These are phyloP conservation scores for Thraustochytrium striatum DNA, from an alignment of 352 stramenopile genomes.

Conservation along the genomic window DNA sequence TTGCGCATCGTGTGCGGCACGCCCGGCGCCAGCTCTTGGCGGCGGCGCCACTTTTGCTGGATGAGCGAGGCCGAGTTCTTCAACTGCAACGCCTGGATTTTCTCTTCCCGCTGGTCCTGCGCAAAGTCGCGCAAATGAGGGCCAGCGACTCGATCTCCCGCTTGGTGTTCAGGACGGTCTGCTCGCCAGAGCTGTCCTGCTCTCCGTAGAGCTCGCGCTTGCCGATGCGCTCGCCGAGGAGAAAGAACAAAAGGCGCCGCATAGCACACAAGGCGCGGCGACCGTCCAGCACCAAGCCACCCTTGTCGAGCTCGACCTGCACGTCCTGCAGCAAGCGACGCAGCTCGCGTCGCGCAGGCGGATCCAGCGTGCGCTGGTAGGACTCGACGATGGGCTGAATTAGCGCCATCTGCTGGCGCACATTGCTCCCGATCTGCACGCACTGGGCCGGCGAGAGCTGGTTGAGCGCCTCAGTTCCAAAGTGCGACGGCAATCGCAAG, in stretches of 20 bases:
- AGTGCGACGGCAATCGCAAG: constrained; percentile 66
- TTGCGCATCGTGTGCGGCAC: constrained; percentile 68
- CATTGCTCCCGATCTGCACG: constrained; percentile 9
- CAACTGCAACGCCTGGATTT: constrained; percentile 61
- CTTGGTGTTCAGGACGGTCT: constrained; percentile 24
- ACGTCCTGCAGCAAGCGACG: constrained; percentile 24
- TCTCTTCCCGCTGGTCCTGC: constrained; percentile 17
- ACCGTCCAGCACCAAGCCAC: constrained; percentile 6
- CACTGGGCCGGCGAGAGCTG: constrained; percentile 19
- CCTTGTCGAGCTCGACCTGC: constrained; percentile 7
- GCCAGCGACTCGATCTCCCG: constrained; percentile 10
- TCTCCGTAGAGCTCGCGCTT: constrained; percentile 28
- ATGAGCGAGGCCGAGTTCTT: constrained; percentile 68
- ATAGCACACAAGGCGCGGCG: constrained; percentile 28
- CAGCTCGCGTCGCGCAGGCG: constrained; percentile 7
- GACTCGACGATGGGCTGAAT: constrained; percentile 12
- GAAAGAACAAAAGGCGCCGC: constrained; percentile 25
- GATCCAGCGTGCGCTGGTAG: not conserved
- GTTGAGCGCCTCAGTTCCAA: constrained; percentile 47
- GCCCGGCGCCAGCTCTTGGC: constrained; percentile 64
- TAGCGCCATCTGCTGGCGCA: constrained; percentile 34
- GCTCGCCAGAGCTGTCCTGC: constrained; percentile 23
- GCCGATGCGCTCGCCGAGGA: constrained; percentile 31
- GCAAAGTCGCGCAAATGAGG: constrained; percentile 36
- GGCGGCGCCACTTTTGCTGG: constrained; percentile 66